phyloP scores from a whole-genome alignment of 2,329 filamentous ascomycete species.

The Didymella keratinophila region DNA sequence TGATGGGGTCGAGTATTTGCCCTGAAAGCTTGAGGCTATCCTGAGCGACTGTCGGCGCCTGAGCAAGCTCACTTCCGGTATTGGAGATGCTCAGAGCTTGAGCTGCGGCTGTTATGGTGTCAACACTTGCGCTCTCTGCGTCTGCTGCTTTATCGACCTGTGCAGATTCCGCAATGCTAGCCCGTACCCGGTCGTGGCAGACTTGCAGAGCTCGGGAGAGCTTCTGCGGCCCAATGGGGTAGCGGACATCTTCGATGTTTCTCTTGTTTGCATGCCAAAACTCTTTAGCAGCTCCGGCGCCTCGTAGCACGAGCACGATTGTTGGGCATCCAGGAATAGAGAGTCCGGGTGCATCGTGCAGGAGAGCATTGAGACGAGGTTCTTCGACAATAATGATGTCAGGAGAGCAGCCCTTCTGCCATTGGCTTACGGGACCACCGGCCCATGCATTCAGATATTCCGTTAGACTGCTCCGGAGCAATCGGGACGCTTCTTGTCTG shows the following conservation, averaged over 20 bases:
- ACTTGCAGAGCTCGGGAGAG: constrained; percentile 47
- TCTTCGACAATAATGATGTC: constrained; percentile 16
- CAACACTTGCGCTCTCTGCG: not conserved
- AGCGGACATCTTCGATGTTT: constrained; percentile 48
- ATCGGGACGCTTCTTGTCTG: constrained; percentile 6
- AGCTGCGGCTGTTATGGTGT: not conserved
- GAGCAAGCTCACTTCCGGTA: not conserved
- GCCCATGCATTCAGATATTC: constrained; percentile 32
- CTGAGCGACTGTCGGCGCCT: not conserved
- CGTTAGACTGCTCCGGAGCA: constrained; percentile 15
- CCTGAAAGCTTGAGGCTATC: not conserved
- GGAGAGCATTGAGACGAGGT: not conserved
- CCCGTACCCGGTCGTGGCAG: constrained; percentile 31
- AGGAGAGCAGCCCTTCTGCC: not conserved
- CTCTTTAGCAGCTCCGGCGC: not conserved
- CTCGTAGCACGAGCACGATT: constrained; percentile 10
- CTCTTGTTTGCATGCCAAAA: constrained; percentile 6
- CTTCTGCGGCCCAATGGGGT: constrained; percentile 52
- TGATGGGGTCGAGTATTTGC: not conserved
- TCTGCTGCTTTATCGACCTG: not conserved
- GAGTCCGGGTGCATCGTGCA: constrained; percentile 5
- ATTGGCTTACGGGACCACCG: constrained; percentile 13
- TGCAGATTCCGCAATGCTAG: not conserved
- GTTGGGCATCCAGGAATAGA: constrained; percentile 2
- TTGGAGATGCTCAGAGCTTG: not conserved